Base-by-base conservation (phyloP, 768 basidiomycete species). In the Artomyces pyxidatus region DNA sequence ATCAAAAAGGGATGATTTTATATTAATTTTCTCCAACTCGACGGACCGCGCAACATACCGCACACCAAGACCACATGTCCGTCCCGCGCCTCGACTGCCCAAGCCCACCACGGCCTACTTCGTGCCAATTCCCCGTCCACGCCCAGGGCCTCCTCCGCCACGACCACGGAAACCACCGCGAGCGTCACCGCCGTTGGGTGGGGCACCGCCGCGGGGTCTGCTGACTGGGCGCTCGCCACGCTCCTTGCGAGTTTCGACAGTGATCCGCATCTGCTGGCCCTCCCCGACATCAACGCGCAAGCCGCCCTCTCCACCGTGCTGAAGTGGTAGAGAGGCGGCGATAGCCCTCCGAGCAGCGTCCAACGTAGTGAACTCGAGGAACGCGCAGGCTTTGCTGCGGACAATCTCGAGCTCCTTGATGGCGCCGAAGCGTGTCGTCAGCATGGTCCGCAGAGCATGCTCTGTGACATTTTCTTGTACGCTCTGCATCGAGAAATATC, bases 351-450 rank as follows among this genome's bases (percentile, higher is more conserved):
- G 76, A n/a, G 95, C 95, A 30, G 80, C 69, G 1, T 94, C 92
- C 50, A 94, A 65, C 1, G 69, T 68, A 21, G 61, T 64, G 71
- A 94, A 98, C 66, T 97, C 95, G 59, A 96, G 73, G 78, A 98
- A 97, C 0, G 93, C 94, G 61, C 94, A 97, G 0, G 88, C 90
- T 65, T 89, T 95, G 61, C 60, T 63, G 54, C 86, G 87, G 37
- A 95, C 84, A 55, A 96, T 83, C 66, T 97, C 94, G 37, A 93
- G 67, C 21, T 92, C 91, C 65, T 87, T 89, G 61, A 96, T 74
- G 0, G 81, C 72, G 0, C 91, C 91, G 64, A 94, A 94, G 28
- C 83, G 80, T 27, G 65, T 60, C 0, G 72, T 67, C 29, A 93
- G 73, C 3, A 68, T 62, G 35, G 63, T 67, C 19, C 62, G 67